These are phyloP conservation scores for Lactuca saligna DNA, from an alignment of 129 eudicot species.

Conservation along the genomic window DNA sequence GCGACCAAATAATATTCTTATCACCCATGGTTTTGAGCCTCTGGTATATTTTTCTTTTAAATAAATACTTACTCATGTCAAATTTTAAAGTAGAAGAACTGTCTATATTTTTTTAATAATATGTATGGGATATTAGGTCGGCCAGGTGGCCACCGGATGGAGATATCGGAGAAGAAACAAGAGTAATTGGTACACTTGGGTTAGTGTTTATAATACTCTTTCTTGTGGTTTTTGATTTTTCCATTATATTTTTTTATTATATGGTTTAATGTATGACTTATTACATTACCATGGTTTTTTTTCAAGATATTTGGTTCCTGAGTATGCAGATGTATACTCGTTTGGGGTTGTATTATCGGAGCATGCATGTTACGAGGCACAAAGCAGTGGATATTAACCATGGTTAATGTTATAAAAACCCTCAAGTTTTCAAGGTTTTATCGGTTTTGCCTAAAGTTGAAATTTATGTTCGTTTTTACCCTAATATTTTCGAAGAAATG, in stretches of 20 bases:
- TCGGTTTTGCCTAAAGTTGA: too few species aligned
- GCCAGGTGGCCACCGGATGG: constrained; percentile 97
- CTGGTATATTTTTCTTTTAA: constrained; percentile 51
- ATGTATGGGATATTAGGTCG: constrained; percentile 90
- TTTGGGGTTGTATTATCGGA: constrained; percentile 87
- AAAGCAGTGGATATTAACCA: constrained; percentile 89
- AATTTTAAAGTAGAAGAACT: too few species aligned
- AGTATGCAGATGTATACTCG: constrained; percentile 88
- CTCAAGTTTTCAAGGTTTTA: too few species aligned
- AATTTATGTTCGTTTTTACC: too few species aligned
- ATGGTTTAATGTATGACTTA: too few species aligned
- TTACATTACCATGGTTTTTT: too few species aligned
- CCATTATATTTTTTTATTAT: too few species aligned
- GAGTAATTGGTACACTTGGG: constrained; percentile 96
- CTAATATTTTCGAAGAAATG: too few species aligned
- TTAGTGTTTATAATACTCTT: constrained; percentile 26
- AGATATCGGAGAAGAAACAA: constrained; percentile 85
- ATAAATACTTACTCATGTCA: not conserved
- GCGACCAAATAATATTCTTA: constrained; percentile 95
- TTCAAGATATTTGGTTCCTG: constrained; percentile 87
- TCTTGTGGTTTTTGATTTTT: not conserved
- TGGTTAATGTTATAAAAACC: too few species aligned
- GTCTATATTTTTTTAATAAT: not conserved
- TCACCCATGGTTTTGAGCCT: constrained; percentile 96
- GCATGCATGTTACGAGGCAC: constrained; percentile 79